These are phyloP conservation scores for Globisporangium radiosum DNA, from an alignment of 352 stramenopile species.

Conservation along the genomic window DNA sequence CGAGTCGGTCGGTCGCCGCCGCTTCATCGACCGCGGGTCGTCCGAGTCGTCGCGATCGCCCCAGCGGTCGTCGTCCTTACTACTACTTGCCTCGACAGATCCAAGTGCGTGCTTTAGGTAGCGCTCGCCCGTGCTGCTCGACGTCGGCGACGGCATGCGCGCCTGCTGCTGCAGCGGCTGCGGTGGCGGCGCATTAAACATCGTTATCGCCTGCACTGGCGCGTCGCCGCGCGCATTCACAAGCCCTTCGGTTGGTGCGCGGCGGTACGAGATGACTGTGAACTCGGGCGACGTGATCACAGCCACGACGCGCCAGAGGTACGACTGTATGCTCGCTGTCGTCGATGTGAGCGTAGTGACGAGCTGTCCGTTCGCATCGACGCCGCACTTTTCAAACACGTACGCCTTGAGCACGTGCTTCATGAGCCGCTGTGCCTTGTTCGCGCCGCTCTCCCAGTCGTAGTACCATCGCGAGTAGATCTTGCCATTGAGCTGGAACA, in stretches of 20 bases:
- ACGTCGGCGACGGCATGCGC: neutral
- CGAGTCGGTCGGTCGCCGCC: slow-evolving; percentile 9
- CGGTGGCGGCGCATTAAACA: neutral
- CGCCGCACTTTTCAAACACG: slow-evolving; percentile 29
- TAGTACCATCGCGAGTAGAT: slow-evolving; percentile 46
- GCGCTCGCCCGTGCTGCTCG: neutral
- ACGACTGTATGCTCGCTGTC: slow-evolving; percentile 13
- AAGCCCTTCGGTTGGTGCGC: slow-evolving; percentile 27
- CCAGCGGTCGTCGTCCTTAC: slow-evolving; percentile 5
- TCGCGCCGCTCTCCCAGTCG: slow-evolving; percentile 36
- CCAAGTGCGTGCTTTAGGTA: slow-evolving; percentile 2
- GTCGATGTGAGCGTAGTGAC: slow-evolving; percentile 9
- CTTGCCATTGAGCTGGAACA: slow-evolving; percentile 32
- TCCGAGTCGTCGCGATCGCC: neutral
- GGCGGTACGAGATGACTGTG: slow-evolving; percentile 66
- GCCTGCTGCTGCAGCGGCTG: neutral
- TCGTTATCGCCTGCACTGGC: too few relatives aligned
- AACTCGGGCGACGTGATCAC: slow-evolving; percentile 54
- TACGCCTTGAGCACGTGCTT: slow-evolving; percentile 39
- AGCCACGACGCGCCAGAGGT: slow-evolving; percentile 37
- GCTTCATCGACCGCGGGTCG: slow-evolving; percentile 7
- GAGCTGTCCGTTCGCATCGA: slow-evolving; percentile 33
- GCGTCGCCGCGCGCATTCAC: too few relatives aligned
- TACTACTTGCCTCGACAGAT: neutral
- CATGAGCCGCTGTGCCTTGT: slow-evolving; percentile 38